These are phyloP conservation scores for Tuber aestivum DNA, from an alignment of 495 filamentous ascomycete species.

Conservation along the genomic window DNA sequence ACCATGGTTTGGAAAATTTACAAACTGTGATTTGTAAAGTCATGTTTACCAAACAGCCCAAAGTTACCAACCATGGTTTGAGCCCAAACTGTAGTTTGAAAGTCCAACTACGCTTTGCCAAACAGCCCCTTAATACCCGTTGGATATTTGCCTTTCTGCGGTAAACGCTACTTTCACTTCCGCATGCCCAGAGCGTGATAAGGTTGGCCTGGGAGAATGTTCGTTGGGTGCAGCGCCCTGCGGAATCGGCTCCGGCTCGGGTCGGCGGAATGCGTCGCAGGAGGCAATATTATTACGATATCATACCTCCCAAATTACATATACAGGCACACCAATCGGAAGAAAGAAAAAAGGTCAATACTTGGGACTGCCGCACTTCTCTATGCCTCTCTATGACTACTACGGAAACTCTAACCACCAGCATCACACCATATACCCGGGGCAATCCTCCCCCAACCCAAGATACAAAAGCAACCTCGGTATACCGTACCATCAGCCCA, in stretches of 20 bases:
- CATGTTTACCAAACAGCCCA: no score
- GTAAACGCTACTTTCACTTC: neutral
- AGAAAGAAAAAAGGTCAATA: neutral
- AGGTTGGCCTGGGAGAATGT: neutral
- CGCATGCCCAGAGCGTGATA: neutral
- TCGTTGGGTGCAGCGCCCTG: neutral
- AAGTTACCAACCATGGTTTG: no score
- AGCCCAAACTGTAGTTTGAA: no score
- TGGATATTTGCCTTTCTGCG: neutral
- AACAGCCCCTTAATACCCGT: neutral
- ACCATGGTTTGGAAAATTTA: no score
- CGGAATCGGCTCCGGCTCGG: neutral
- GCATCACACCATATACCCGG: neutral
- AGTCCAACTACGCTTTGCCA: no score
- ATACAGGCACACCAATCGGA: neutral
- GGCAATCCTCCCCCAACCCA: neutral
- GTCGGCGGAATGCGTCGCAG: neutral
- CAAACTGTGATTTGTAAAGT: no score
- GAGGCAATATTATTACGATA: no score
- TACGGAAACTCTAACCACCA: neutral
- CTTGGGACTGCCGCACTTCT: neutral
- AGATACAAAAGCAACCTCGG: neutral
- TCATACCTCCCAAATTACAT: neutral
- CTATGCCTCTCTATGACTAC: neutral
- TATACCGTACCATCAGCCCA: neutral